A percentile compares a stretch with the other conserved stretches of the same genome.
Evolutionary conservation across 345 rosid species (phyloP).

Genomic region (Cardamine chenopodiifolia): DNA sequence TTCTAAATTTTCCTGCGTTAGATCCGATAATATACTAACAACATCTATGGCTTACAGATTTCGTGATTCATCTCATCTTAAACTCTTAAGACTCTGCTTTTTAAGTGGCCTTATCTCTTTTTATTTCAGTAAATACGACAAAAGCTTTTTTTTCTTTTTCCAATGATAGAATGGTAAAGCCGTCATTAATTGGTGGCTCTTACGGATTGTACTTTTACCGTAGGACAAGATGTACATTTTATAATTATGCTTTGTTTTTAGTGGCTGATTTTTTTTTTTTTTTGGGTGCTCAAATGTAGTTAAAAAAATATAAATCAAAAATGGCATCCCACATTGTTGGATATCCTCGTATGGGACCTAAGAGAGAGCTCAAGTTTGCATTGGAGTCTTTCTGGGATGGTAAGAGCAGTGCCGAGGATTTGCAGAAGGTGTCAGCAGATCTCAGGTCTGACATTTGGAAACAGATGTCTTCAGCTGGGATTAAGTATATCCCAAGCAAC

Average conservation of each 20-base stretch:
- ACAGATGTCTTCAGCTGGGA: constrained; percentile 85
- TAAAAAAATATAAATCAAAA: constrained; percentile 38
- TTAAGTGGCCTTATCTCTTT: constrained; percentile 3
- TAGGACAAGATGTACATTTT: background rate
- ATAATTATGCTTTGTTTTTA: background rate
- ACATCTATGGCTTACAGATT: background rate
- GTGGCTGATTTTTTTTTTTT: constrained; percentile 32
- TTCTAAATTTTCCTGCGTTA: background rate
- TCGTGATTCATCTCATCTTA: background rate
- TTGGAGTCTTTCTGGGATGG: constrained; percentile 99
- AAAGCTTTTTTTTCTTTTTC: background rate
- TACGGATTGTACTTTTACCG: background rate
- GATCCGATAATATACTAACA: constrained; percentile 2
- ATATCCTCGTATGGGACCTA: constrained; percentile 99
- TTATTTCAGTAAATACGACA: constrained; percentile 8
- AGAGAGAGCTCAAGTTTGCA: constrained; percentile 97
- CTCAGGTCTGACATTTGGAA: constrained; percentile 92
- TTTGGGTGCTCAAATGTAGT: background rate
- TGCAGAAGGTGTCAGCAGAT: constrained; percentile 86
- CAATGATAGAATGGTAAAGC: constrained; percentile 14
- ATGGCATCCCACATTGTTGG: constrained; percentile 99
- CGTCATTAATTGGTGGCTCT: background rate
- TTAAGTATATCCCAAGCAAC: constrained; percentile 94
- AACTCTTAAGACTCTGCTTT: constrained; percentile 1
- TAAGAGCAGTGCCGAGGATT: constrained; percentile 86